phyloP scores from a whole-genome alignment of 176 grass and related monocot genomes.

The Rhynchospora pubera region DNA sequence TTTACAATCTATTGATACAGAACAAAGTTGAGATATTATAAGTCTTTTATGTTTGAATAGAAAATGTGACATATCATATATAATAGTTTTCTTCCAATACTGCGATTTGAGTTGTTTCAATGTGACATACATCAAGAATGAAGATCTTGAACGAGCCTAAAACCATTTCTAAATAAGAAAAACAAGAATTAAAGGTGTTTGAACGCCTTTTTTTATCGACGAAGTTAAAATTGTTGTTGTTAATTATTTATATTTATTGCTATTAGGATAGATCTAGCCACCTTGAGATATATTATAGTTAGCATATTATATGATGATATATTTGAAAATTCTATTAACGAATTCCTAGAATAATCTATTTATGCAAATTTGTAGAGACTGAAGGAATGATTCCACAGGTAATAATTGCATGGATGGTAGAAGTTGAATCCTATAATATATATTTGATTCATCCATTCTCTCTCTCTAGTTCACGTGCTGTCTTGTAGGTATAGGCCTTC shows the following conservation, averaged over 20 bases:
- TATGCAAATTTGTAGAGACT: too few species aligned
- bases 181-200: background rate
- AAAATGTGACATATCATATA: background rate
- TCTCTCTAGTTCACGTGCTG: conserved; percentile 67
- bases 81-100: background rate
- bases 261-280: background rate
- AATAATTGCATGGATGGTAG: background rate
- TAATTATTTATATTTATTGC: background rate
- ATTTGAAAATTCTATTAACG: background rate
- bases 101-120: too few species aligned
- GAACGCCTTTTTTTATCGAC: background rate
- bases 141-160: too few species aligned
- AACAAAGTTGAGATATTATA: background rate
- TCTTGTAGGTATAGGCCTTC: conserved; percentile 27
- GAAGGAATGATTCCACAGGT: background rate
- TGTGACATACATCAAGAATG: too few species aligned
- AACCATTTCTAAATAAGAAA: too few species aligned
- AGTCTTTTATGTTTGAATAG: background rate
- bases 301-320: background rate
- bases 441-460: background rate
- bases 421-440: background rate
- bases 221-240: background rate
- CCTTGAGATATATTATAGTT: background rate
- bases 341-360: too few species aligned
- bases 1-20: background rate